Base-by-base conservation (phyloP, 768 basidiomycete genomes). In the Fibroporia radiculosa region DNA sequence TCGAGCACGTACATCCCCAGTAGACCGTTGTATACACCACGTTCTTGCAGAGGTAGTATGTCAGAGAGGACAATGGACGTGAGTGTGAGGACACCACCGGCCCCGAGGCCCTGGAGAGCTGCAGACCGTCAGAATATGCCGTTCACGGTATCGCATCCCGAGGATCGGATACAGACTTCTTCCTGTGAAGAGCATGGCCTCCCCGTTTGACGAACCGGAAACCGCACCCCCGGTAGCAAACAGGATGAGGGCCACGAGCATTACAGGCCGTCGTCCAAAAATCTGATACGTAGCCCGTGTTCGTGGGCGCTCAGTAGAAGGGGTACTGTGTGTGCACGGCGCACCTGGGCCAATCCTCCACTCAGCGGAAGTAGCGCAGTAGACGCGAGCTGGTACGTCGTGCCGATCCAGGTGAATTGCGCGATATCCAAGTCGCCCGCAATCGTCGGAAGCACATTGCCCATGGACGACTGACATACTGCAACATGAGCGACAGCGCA, bases 161-260 rank as follows among this genome's bases (percentile, higher is more conserved):
- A n/a, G n/a, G 28, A 43, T 32, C 10, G 20, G 16, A 32, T 34
- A 23, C 18, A 7, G 14, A 34, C 42, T 54, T n/a, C 70, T 51
- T 0, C 62, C 67, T 12, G 59, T 65, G 38, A 72, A 70, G 1
- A 69, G 48, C 63, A 63, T 64, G 2, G 50, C 43, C 65, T 71
- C 68, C 33, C 47, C 63, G 26, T 63, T 54, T 0, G 69, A 64
- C 0, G 65, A 55, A 1, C 66, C 71, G n/a, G 57, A 58, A 3
- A 72, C 18, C 0, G 66, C 67, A 12, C 61, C 62, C 0, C 70
- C 71, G 25, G 68, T 20, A 0, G 66, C 64, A 44, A 69, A 69
- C 23, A 65, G 43, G 0, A 54, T 18, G n/a, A 67, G 48, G 14
- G 56, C 52, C 1, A 44, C 51, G 7, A 66, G 44, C 33, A 67